phyloP scores from a whole-genome alignment of 2,329 filamentous ascomycete genomes.

The Stemphylium vesicarium region DNA sequence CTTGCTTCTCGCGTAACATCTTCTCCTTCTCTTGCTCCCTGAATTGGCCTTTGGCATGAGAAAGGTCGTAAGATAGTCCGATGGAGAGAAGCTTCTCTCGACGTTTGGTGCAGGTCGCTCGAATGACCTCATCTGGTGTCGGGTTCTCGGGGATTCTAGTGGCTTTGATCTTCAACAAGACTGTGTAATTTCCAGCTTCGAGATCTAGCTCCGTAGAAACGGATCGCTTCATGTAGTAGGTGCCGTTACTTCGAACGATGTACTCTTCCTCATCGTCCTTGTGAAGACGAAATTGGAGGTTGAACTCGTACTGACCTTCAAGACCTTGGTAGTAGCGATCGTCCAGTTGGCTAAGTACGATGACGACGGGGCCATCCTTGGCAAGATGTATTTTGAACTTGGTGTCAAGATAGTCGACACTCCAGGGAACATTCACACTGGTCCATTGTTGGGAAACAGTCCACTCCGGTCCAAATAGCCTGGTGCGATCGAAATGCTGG shows the following conservation, averaged over 20 bases:
- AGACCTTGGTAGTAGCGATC: conserved; percentile 66
- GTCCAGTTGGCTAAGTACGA: conserved; percentile 66
- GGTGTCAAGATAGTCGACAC: conserved; percentile 65
- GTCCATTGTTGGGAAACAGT: conserved; percentile 67
- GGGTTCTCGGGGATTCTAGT: conserved; percentile 59
- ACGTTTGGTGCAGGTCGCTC: conserved; percentile 64
- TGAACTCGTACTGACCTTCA: conserved; percentile 63
- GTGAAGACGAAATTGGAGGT: conserved; percentile 65
- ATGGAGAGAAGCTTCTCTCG: conserved; percentile 77
- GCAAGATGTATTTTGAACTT: conserved; percentile 63
- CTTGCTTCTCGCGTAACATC: conserved; percentile 48
- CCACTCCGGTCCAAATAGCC: conserved; percentile 67
- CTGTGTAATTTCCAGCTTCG: conserved; percentile 74
- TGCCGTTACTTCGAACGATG: conserved; percentile 62
- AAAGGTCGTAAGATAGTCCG: conserved; percentile 73
- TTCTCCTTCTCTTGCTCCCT: conserved; percentile 58
- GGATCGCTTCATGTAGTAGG: conserved; percentile 71
- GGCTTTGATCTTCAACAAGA: conserved; percentile 77
- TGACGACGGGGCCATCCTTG: conserved; percentile 60
- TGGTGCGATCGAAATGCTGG: conserved; percentile 65
- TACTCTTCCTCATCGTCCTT: conserved; percentile 67
- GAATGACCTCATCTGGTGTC: conserved; percentile 71
- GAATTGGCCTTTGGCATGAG: conserved; percentile 69
- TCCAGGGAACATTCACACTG: conserved; percentile 65
- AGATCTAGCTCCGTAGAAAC: conserved; percentile 79